Conservation (phyloP, 2,329 filamentous ascomycete species). For the Fusarium aywerte region DNA sequence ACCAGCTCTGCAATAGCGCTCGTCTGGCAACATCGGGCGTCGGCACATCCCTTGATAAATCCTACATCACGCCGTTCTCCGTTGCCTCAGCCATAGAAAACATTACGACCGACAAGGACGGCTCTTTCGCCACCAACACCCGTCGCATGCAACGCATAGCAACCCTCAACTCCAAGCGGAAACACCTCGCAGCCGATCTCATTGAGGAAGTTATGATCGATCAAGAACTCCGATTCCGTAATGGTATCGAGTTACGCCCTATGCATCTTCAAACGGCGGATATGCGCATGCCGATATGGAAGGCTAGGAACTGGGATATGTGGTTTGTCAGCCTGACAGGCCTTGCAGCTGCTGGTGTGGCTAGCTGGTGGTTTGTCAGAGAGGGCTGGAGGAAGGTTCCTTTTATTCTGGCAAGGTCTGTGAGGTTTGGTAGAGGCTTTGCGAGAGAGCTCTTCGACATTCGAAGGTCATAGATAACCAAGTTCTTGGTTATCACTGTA, state of each 20-base stretch:
- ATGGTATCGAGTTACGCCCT: slow-evolving; percentile 42
- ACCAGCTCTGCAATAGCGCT: slow-evolving; percentile 54
- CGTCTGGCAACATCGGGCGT: slow-evolving; percentile 52
- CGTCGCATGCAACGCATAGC: slow-evolving; percentile 54
- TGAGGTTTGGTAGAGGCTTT: neutral
- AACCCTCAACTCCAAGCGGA: slow-evolving; percentile 50
- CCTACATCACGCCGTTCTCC: slow-evolving; percentile 48
- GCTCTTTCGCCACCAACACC: slow-evolving; percentile 49
- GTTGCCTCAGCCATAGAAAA: slow-evolving; percentile 45
- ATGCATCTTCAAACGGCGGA: slow-evolving; percentile 59
- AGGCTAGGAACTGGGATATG: slow-evolving; percentile 55
- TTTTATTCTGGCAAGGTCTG: slow-evolving; percentile 1
- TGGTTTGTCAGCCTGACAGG: slow-evolving; percentile 36
- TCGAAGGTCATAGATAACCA: neutral
- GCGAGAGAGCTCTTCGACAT: slow-evolving; percentile 1
- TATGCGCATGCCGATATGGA: slow-evolving; percentile 54
- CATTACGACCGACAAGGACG: slow-evolving; percentile 48
- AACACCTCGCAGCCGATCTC: slow-evolving; percentile 54
- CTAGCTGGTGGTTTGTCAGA: slow-evolving; percentile 37
- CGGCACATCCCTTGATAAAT: slow-evolving; percentile 52
- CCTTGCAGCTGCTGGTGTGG: slow-evolving; percentile 11
- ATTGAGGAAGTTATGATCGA: slow-evolving; percentile 57
- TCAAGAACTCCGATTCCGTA: slow-evolving; percentile 41
- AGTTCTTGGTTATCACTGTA: neutral
- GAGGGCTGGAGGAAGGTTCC: slow-evolving; percentile 32